A percentile compares a stretch with the other conserved stretches of the same genome.
These are phyloP conservation scores for Globisporangium paroecandrum DNA, from an alignment of 352 stramenopile genomes.

Conservation along the genomic window DNA sequence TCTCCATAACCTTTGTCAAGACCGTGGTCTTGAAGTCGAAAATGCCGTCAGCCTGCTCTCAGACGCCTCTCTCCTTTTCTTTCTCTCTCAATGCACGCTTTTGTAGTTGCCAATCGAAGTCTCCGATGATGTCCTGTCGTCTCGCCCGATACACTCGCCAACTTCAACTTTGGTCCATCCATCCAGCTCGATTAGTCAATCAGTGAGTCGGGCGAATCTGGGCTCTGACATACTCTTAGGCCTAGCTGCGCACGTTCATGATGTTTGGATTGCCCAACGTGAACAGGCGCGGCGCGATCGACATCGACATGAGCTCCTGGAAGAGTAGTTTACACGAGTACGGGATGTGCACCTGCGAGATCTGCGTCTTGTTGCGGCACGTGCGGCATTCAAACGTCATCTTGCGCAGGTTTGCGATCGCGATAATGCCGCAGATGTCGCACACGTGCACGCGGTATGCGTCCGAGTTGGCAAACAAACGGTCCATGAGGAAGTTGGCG, in stretches of 20 bases:
- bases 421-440: slow-evolving; percentile 98
- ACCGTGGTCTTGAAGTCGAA: not conserved
- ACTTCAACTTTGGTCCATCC: not conserved
- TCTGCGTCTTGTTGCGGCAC: slow-evolving; percentile 93
- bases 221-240: not conserved
- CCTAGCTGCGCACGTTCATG: slow-evolving; percentile 36
- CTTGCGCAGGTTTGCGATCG: slow-evolving; percentile 98
- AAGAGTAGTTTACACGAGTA: slow-evolving; percentile 99
- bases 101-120: too few species aligned
- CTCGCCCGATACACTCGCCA: not conserved
- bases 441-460: slow-evolving; percentile 99
- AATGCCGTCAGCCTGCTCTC: not conserved
- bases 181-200: not conserved
- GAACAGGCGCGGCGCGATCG: slow-evolving; percentile 98
- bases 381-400: slow-evolving; percentile 98
- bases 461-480: slow-evolving; percentile 99
- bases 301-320: slow-evolving; percentile 99
- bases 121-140: too few species aligned
- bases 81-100: not conserved
- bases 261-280: slow-evolving; percentile 86
- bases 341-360: slow-evolving; percentile 97
- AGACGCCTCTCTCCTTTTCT: not conserved
- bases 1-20: not conserved
- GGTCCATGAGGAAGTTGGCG: slow-evolving; percentile 99
- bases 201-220: not conserved